Evolutionary conservation across 305 asterid species (phyloP), one percentile per base, ranked within the genome.

Genomic region (Rubia peregrina): DNA sequence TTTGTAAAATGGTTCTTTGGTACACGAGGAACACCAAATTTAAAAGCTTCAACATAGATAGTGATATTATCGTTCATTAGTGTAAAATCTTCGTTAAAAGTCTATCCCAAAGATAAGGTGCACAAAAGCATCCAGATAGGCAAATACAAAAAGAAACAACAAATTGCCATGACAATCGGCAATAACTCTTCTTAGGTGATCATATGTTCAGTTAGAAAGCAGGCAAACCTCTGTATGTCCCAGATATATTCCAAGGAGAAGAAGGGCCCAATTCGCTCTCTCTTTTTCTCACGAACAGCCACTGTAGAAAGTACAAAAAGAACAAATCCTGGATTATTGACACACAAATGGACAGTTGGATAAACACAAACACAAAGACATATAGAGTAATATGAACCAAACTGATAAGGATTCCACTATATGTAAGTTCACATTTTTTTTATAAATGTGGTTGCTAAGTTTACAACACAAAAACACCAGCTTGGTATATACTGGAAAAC

Each of bases 201-300:
- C 61, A 53, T n/a, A 30, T 24, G 30, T 19, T 26, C 4, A 69
- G 30, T n/a, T 40, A 55, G 30, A 67, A 42, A 80, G 68, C 57
- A 72, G 65, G 78, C 89, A 74, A 68, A 91, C 99, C 99, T 91
- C 95, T 87, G 77, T 91, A 95, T 40, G 99, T 91, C 74, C 98
- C 98, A 60, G 98, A 87, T 77, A 95, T 87, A 79, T 95, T 95
- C 97, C 98, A 95, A 33, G 97, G 85, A 77, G 97, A 87, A 83
- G 85, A 94, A 57, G 98, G 95, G n/a, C 92, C 99, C 75, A 83
- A 76, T 68, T 91, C 97, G 75, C 75, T 83, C 60, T 87, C 95
- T 24, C 87, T 96, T 85, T 90, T 95, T 68, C 87, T 88, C 57
- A 84, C 78, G 60, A 85, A 90, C 74, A 91, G 90, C 99, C 98